phyloP scores from a whole-genome alignment of 495 filamentous ascomycete species.

The Durotheca rogersii region DNA sequence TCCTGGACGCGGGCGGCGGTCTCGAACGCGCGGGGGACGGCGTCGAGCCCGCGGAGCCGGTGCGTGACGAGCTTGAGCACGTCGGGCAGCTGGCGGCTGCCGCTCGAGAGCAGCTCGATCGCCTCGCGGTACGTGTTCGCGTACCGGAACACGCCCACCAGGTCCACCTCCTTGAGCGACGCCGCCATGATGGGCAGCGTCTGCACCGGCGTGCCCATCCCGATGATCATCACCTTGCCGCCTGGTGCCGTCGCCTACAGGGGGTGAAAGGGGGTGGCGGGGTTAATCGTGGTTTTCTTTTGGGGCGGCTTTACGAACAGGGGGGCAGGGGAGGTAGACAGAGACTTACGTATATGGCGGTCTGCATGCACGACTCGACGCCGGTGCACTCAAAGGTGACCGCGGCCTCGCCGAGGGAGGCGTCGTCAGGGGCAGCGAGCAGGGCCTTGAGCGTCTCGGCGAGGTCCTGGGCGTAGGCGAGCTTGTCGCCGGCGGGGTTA shows the following conservation, averaged over 20 bases:
- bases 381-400: conserved; percentile 94
- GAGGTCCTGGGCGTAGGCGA: conserved; percentile 61
- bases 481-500: conserved; percentile 57
- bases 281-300: too few relatives aligned
- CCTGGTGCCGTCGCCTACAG: conserved; percentile 73
- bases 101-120: conserved; percentile 68
- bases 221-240: conserved; percentile 80
- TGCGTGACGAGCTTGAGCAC: conserved; percentile 75
- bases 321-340: background rate
- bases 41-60: conserved; percentile 47
- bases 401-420: conserved; percentile 59
- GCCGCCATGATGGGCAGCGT: conserved; percentile 84
- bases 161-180: conserved; percentile 85
- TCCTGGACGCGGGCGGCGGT: conserved; percentile 57
- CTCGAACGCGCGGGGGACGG: conserved; percentile 49
- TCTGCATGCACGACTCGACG: conserved; percentile 80
- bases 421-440: conserved; percentile 24
- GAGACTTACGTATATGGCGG: conserved; percentile 71
- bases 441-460: conserved; percentile 54
- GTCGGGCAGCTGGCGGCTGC: conserved; percentile 52
- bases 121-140: conserved; percentile 78
- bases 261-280: too few relatives aligned
- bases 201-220: conserved; percentile 91
- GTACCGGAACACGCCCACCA: conserved; percentile 89
- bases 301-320: too few relatives aligned